Evolutionary conservation across 2,329 filamentous ascomycete species (phyloP), one percentile per base, ranked within the genome.

Genomic region (Hypoxylon rubiginosum): DNA sequence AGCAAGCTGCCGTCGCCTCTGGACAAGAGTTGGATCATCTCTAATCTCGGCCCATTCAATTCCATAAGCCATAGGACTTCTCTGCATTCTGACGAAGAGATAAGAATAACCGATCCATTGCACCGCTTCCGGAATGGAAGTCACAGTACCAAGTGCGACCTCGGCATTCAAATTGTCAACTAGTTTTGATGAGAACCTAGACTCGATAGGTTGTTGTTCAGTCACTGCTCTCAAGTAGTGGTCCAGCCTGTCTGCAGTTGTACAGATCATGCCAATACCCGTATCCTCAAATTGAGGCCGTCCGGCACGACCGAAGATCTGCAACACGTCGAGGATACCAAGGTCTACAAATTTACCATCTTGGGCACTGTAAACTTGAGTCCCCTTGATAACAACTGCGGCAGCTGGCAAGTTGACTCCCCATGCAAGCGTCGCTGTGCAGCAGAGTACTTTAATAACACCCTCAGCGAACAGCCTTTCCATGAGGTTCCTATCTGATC

Each of bases 71-170:
- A 95, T 88, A 3, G 94, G 95, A 70, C 96, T 97, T 64, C 92
- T 89, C 76, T 92, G 90, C 96, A 99, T 99, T 41, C 96, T 91
- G 41, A 99, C 95, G 77, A 97, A 99, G 0, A 99, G 85, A 75
- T 98, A 99, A 0, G 95, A 97, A 78, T 99, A 99, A 13, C 97
- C 95, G 32, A 99, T 91, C 96, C 96, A 99, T 70, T 97, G 93
- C 0, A 97, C 94, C 0, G 93, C 96, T 81, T 99, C 97, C 1
- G 91, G 85, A 1, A 99, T 92, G 0, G 95, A 97, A 0, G 95
- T 98, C 17, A 99, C 97, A 0, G 97, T 99, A 0, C 96, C 96
- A 8, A 99, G 81, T 0, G 94, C 88, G 68, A 99, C 94, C 77
- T 99, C 96, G 0, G 96, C 96, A 71, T 99, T 99, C 64, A 99